phyloP scores from a whole-genome alignment of 2,329 filamentous ascomycete species.

The Pyrenophora teres region DNA sequence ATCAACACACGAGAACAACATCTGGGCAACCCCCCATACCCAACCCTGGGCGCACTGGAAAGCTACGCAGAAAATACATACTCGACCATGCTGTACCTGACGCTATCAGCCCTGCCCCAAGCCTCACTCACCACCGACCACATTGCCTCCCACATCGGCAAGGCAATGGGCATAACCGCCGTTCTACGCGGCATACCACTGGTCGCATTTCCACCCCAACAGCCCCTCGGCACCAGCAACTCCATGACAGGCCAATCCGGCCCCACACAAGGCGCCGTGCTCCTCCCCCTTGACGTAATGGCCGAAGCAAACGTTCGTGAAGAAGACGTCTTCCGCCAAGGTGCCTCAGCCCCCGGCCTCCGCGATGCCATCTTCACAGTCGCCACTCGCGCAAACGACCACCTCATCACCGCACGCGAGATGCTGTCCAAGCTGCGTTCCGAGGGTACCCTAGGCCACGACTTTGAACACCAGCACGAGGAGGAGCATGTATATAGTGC shows the following conservation, averaged over 20 bases:
- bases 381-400: slow-evolving; percentile 91
- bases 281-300: slow-evolving; percentile 89
- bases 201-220: slow-evolving; percentile 75
- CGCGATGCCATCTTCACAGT: slow-evolving; percentile 90
- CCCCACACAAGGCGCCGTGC: slow-evolving; percentile 66
- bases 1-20: slow-evolving; percentile 81
- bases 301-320: slow-evolving; percentile 78
- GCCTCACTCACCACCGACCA: slow-evolving; percentile 87
- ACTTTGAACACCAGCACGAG: slow-evolving; percentile 85
- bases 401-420: slow-evolving; percentile 89
- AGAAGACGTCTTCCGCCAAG: slow-evolving; percentile 84
- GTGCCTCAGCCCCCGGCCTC: slow-evolving; percentile 76
- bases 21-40: slow-evolving; percentile 81
- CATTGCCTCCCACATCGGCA: slow-evolving; percentile 91
- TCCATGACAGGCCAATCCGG: slow-evolving; percentile 46
- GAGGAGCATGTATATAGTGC: slow-evolving; percentile 63
- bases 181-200: slow-evolving; percentile 86
- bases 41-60: slow-evolving; percentile 74
- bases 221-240: slow-evolving; percentile 56
- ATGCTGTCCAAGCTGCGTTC: slow-evolving; percentile 82
- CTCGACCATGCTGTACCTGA: slow-evolving; percentile 87
- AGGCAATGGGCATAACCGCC: slow-evolving; percentile 85
- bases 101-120: slow-evolving; percentile 77
- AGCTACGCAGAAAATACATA: slow-evolving; percentile 95
- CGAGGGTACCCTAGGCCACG: slow-evolving; percentile 77